Conservation (phyloP, 2,329 filamentous ascomycete genomes). For the Beauveria australis region DNA sequence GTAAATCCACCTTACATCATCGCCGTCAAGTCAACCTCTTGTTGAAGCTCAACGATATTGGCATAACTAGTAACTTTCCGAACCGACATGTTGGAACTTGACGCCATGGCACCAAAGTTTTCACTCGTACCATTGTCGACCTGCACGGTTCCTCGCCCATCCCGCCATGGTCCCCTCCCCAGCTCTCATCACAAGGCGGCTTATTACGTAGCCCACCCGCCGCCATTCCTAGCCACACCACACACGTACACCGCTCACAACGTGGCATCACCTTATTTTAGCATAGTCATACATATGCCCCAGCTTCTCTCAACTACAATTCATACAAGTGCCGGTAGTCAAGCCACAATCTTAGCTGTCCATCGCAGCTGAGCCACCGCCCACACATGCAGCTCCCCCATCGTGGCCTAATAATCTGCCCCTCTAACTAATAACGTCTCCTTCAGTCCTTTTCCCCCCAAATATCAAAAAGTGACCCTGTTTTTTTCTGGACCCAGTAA, state of each 20-base stretch:
- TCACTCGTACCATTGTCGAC: not conserved
- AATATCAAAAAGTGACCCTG: too few relatives aligned
- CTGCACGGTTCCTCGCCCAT: not conserved
- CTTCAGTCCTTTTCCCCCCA: too few relatives aligned
- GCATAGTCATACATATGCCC: not conserved
- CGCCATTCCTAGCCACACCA: not conserved
- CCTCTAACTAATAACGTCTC: not conserved
- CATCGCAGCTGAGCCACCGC: constrained; percentile 2
- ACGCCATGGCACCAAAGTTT: not conserved
- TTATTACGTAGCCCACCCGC: not conserved
- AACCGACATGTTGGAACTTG: too few relatives aligned
- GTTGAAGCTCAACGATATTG: too few relatives aligned
- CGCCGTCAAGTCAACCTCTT: too few relatives aligned
- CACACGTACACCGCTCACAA: not conserved
- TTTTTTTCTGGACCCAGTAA: not conserved
- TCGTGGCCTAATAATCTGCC: not conserved
- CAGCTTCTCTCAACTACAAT: too few relatives aligned
- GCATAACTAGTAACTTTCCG: too few relatives aligned
- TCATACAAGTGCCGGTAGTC: not conserved
- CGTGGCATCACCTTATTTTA: too few relatives aligned
- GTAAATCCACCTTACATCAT: too few relatives aligned
- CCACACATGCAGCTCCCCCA: not conserved
- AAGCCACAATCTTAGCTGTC: not conserved
- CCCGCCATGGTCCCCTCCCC: not conserved
- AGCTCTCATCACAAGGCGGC: not conserved